Conservation (phyloP, 225 moss, liverwort and hornwort genomes). For the Sphagnum tenellum region DNA sequence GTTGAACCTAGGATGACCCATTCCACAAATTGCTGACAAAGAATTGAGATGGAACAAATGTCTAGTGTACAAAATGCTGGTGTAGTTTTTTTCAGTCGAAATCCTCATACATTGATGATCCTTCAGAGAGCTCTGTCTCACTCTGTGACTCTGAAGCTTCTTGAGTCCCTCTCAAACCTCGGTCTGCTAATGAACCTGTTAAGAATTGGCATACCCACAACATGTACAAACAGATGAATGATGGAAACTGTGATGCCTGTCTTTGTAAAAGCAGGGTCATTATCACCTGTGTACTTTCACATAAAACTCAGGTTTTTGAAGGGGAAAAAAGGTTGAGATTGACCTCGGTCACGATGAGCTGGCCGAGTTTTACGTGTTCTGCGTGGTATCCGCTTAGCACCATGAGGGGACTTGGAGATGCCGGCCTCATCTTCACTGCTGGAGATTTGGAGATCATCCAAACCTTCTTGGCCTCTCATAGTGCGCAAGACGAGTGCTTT, state of each 20-base stretch:
- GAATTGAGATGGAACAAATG: no score
- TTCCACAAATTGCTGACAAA: no score
- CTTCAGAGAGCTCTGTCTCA: slow-evolving; percentile 69
- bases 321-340: slow-evolving; percentile 1
- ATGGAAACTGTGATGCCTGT: background rate
- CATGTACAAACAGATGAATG: background rate
- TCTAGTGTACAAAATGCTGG: no score
- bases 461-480: slow-evolving; percentile 62
- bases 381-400: slow-evolving; percentile 60
- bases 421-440: slow-evolving; percentile 63
- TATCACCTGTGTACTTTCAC: no score
- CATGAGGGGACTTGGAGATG: slow-evolving; percentile 46
- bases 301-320: no score
- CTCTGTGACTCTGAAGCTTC: slow-evolving; percentile 53
- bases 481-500: slow-evolving; percentile 72
- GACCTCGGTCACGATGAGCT: slow-evolving; percentile 37
- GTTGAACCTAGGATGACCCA: no score
- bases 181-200: slow-evolving; percentile 29
- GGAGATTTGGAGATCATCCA: slow-evolving; percentile 45
- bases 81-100: slow-evolving; percentile 26
- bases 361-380: slow-evolving; percentile 60
- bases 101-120: slow-evolving; percentile 74
- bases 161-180: slow-evolving; percentile 13
- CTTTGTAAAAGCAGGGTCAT: no score
- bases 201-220: slow-evolving; percentile 1